Conservation (phyloP, 768 basidiomycete genomes). For the Amanita thiersii region DNA sequence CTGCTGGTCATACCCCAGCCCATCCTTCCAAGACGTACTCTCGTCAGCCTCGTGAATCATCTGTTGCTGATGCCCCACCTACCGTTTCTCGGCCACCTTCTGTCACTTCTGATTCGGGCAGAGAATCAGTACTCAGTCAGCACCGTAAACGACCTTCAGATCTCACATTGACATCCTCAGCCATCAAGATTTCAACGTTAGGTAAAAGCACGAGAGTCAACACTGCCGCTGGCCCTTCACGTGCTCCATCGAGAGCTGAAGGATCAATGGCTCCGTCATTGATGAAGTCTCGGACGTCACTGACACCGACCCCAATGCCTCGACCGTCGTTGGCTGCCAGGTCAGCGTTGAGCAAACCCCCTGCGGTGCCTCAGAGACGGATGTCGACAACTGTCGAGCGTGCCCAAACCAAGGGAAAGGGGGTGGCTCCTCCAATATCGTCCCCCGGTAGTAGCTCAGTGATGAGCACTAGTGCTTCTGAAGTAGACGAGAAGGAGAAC, state of each 20-base stretch:
- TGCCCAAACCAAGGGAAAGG: slow-evolving; percentile 23
- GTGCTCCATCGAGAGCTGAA: slow-evolving; percentile 19
- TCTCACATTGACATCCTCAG: slow-evolving; percentile 17
- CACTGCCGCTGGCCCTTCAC: slow-evolving; percentile 17
- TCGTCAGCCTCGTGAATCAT: slow-evolving; percentile 44
- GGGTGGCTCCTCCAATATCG: slow-evolving; percentile 18
- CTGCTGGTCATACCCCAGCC: slow-evolving; percentile 49
- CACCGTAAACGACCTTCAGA: slow-evolving; percentile 31
- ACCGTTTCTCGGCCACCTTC: slow-evolving; percentile 46
- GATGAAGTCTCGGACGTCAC: slow-evolving; percentile 26
- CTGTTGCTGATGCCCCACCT: slow-evolving; percentile 47
- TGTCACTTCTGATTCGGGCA: slow-evolving; percentile 42
- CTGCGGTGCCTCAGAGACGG: slow-evolving; percentile 25
- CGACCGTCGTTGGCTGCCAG: slow-evolving; percentile 30
- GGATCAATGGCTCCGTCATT: slow-evolving; percentile 45
- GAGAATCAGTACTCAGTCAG: slow-evolving; percentile 25
- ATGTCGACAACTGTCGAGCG: slow-evolving; percentile 16
- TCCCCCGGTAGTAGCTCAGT: slow-evolving; percentile 18
- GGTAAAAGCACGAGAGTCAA: slow-evolving; percentile 46
- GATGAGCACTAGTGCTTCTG: slow-evolving; percentile 23
- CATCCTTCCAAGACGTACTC: slow-evolving; percentile 26
- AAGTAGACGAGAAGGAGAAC: slow-evolving; percentile 57
- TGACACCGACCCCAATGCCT: slow-evolving; percentile 19
- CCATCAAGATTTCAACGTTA: slow-evolving; percentile 30
- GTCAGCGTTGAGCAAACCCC: slow-evolving; percentile 22